Conservation (phyloP, 1,139 yeast genomes). For the Meyerozyma athensensis region DNA sequence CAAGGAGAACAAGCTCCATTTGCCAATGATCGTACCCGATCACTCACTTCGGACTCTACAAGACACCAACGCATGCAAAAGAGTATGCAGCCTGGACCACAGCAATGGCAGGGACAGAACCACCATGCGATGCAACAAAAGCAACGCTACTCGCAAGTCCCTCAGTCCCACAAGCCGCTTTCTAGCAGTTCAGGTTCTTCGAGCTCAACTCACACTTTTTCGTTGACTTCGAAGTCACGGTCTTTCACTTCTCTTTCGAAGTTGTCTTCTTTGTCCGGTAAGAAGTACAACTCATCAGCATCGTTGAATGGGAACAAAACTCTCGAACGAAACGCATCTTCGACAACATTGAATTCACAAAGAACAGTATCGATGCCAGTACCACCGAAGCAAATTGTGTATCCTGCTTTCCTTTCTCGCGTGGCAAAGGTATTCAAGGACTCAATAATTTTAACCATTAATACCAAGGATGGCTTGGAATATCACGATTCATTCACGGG, state of each 20-base stretch:
- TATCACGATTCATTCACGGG: conserved; percentile 96
- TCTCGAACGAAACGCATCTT: conserved; percentile 29
- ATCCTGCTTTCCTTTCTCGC: conserved; percentile 83
- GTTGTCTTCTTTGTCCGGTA: conserved; percentile 37
- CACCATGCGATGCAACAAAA: conserved; percentile 4
- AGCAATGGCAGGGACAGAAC: conserved; percentile 2
- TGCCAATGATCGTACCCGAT: not conserved
- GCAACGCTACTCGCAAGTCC: not conserved
- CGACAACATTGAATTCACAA: conserved; percentile 27
- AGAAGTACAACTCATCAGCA: conserved; percentile 35
- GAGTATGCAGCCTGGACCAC: conserved; percentile 5
- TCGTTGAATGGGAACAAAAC: conserved; percentile 20
- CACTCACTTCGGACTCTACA: conserved; percentile 1
- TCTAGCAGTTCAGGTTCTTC: conserved; percentile 20
- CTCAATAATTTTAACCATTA: conserved; percentile 65
- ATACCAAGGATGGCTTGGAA: conserved; percentile 89
- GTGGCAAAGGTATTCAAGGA: conserved; percentile 81
- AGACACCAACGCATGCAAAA: conserved; percentile 1
- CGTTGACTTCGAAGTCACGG: conserved; percentile 38
- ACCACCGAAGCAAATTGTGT: conserved; percentile 53
- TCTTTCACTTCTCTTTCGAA: conserved; percentile 42
- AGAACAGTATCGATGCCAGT: conserved; percentile 36
- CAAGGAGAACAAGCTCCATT: not conserved
- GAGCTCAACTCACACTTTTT: conserved; percentile 31
- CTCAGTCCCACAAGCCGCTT: conserved; percentile 7